Evolutionary conservation across 257 asterid genomes (phyloP), one percentile per base, ranked within the genome.

Genomic region (Coffea canephora): DNA sequence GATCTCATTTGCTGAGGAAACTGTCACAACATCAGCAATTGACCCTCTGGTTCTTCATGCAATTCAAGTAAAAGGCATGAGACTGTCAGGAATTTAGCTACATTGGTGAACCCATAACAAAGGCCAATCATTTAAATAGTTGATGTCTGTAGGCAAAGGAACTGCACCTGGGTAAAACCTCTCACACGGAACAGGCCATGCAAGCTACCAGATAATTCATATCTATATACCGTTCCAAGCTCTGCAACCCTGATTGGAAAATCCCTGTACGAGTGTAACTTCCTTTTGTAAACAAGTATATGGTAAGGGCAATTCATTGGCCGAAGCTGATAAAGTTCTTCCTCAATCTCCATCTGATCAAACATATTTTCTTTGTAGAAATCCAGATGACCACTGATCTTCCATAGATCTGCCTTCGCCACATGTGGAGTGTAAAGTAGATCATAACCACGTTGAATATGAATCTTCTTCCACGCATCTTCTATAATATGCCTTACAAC

Each of bases 251-350:
- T 90, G 85, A 93, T 87, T 1, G 99, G 99, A 76, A 95, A 93
- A 84, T 93, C 97, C 84, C 98, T 88, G 79, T 92, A 95, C 1
- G 98, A 95, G 80, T 92, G 99, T 49, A 41, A 83, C 78, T 87
- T 89, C 83, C 92, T 82, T 84, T 95, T 93, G 87, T 93, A 95
- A 77, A 91, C 90, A 86, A 95, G 89, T 79, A 95, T 91, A 81
- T 95, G 99, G 91, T 95, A 95, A 72, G 99, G 99, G 79, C 99
- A 95, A 89, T 95, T 93, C 99, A 93, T 95, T 19, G 99, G 99
- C 71, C 99, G 95, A 81, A 95, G 98, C 92, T 95, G 98, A 87
- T 91, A 95, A 79, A 84, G 95, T 83, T 95, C 99, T 69, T 93
- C 88, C 84, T 95, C 99, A 76, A 95, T 88, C 82, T 92, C 89